These are phyloP conservation scores for Jaapia argillacea DNA, from an alignment of 768 basidiomycete genomes.

Conservation along the genomic window DNA sequence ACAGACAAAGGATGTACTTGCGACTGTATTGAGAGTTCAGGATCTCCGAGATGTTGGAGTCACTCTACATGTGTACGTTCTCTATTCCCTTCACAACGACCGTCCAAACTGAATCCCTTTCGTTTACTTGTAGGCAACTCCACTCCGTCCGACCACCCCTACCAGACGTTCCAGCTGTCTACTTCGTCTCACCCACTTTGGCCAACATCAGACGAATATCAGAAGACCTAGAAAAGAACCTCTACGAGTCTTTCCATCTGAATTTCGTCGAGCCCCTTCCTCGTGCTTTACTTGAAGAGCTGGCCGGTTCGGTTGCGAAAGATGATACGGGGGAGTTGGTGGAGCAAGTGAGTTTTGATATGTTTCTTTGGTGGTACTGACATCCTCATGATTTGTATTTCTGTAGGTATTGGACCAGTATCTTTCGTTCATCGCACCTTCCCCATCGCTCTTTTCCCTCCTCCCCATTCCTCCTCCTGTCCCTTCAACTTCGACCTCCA, in stretches of 20 bases:
- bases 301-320: slow-evolving; percentile 79
- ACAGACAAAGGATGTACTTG: slow-evolving; percentile 91
- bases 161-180: slow-evolving; percentile 92
- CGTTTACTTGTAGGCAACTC: slow-evolving; percentile 58
- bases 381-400: slow-evolving; percentile 7
- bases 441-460: slow-evolving; percentile 86
- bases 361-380: not conserved
- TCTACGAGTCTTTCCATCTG: slow-evolving; percentile 91
- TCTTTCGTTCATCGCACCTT: slow-evolving; percentile 91
- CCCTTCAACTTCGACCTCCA: slow-evolving; percentile 19
- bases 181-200: slow-evolving; percentile 89
- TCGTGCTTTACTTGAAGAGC: slow-evolving; percentile 83
- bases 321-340: slow-evolving; percentile 78
- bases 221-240: slow-evolving; percentile 79
- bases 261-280: slow-evolving; percentile 93
- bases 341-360: slow-evolving; percentile 48
- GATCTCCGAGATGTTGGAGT: slow-evolving; percentile 95
- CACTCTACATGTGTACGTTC: slow-evolving; percentile 89
- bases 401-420: slow-evolving; percentile 89
- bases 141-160: slow-evolving; percentile 83
- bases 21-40: slow-evolving; percentile 91
- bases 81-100: slow-evolving; percentile 2
- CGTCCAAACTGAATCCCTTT: slow-evolving; percentile 2
- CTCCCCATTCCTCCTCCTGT: slow-evolving; percentile 45
- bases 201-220: slow-evolving; percentile 84